phyloP scores from a whole-genome alignment of 768 basidiomycete genomes.

The Hemileccinum rubropunctum region DNA sequence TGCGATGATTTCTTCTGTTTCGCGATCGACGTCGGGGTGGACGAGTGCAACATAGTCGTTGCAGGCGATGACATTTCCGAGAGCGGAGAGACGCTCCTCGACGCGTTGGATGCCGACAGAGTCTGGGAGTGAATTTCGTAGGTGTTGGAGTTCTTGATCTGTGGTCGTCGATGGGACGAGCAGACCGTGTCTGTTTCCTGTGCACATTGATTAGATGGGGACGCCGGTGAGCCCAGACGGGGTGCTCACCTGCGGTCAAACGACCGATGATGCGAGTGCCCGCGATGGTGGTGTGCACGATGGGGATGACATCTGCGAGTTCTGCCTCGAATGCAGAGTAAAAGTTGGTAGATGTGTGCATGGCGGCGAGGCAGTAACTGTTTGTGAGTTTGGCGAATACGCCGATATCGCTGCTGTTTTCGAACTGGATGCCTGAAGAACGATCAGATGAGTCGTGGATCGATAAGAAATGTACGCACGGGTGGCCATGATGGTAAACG shows the following conservation, averaged over 20 bases:
- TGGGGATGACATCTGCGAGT: conserved; percentile 88
- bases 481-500: conserved; percentile 52
- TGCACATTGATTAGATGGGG: not conserved
- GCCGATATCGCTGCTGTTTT: conserved; percentile 93
- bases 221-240: too few relatives aligned
- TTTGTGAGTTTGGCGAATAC: conserved; percentile 98
- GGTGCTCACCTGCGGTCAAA: conserved; percentile 72
- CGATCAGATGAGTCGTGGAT: not conserved
- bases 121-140: conserved; percentile 93
- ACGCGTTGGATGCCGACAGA: conserved; percentile 92
- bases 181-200: conserved; percentile 95
- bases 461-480: conserved; percentile 41
- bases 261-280: conserved; percentile 94
- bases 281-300: conserved; percentile 93
- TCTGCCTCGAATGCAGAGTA: conserved; percentile 97
- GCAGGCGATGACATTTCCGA: conserved; percentile 97
- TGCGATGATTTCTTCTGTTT: conserved; percentile 99
- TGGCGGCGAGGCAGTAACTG: conserved; percentile 92
- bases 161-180: conserved; percentile 95
- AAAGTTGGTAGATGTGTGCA: conserved; percentile 95
- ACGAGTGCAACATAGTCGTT: conserved; percentile 99
- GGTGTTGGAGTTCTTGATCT: conserved; percentile 97
- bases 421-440: conserved; percentile 77
- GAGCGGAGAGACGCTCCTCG: conserved; percentile 94
- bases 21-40: conserved; percentile 96